Evolutionary conservation across 2,329 filamentous ascomycete species (phyloP).

Genomic region (Tolypocladium pustulatum): DNA sequence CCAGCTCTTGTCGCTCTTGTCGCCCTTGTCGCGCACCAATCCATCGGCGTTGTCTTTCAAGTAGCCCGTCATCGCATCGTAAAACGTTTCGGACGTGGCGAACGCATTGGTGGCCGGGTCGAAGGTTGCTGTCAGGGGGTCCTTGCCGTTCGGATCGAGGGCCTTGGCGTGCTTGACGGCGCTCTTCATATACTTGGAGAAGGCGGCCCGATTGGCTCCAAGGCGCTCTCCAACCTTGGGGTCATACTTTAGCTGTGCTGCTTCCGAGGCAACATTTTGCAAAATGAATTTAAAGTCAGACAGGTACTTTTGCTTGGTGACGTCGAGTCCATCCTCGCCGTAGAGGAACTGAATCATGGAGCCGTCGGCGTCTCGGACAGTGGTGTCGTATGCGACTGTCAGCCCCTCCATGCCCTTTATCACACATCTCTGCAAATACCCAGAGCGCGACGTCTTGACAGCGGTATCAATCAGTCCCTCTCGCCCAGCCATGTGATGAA

Average conservation of each 20-base stretch:
- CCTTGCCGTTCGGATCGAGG: constrained; percentile 47
- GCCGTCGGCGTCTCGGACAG: constrained; percentile 88
- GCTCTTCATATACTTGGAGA: constrained; percentile 71
- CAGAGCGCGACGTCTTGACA: constrained; percentile 94
- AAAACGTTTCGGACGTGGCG: constrained; percentile 83
- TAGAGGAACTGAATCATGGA: constrained; percentile 92
- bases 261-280: constrained; percentile 72
- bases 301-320: constrained; percentile 87
- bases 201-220: constrained; percentile 44
- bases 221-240: constrained; percentile 34
- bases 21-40: constrained; percentile 37
- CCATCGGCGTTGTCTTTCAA: constrained; percentile 64
- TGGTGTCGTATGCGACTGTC: constrained; percentile 84
- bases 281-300: constrained; percentile 84
- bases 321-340: constrained; percentile 90
- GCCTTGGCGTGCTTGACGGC: constrained; percentile 62
- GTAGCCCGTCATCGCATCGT: constrained; percentile 61
- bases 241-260: constrained; percentile 63
- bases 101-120: constrained; percentile 71
- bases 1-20: constrained; percentile 21
- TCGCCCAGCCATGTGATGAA: constrained; percentile 98
- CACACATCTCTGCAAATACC: constrained; percentile 90
- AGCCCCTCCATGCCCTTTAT: constrained; percentile 98
- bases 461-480: constrained; percentile 98
- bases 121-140: constrained; percentile 64